These are phyloP conservation scores for Venturiaceae sp. DNA, from an alignment of 2,329 filamentous ascomycete species.

Conservation along the genomic window DNA sequence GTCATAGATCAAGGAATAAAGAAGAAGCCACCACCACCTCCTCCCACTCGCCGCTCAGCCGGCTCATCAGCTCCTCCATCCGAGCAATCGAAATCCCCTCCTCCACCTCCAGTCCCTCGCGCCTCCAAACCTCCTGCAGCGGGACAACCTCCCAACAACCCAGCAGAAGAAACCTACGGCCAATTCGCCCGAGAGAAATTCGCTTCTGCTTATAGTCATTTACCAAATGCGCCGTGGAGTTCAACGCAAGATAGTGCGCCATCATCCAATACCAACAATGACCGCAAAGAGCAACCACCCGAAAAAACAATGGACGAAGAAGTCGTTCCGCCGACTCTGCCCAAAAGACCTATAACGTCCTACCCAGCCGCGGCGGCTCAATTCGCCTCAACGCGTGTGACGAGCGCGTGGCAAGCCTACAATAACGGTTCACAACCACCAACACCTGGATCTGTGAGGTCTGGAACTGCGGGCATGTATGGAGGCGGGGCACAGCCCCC, in stretches of 20 bases:
- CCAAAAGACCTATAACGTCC: slow-evolving; percentile 24
- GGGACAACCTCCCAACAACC: slow-evolving; percentile 21
- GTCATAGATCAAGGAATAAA: slow-evolving; percentile 3
- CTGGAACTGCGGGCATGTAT: not conserved
- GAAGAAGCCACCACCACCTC: slow-evolving; percentile 15
- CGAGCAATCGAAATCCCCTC: slow-evolving; percentile 11
- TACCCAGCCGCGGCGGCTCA: slow-evolving; percentile 26
- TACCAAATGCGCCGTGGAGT: slow-evolving; percentile 21
- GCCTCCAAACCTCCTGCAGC: slow-evolving; percentile 13
- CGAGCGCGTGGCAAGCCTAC: slow-evolving; percentile 12
- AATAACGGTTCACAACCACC: slow-evolving; percentile 17
- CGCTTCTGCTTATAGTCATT: slow-evolving; percentile 27
- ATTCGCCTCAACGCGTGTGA: slow-evolving; percentile 27
- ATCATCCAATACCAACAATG: not conserved
- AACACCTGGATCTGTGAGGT: not conserved
- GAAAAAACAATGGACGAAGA: slow-evolving; percentile 4
- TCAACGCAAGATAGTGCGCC: not conserved
- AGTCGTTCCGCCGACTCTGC: slow-evolving; percentile 22
- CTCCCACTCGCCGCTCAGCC: slow-evolving; percentile 17
- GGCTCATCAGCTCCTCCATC: slow-evolving; percentile 10
- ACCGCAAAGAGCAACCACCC: not conserved
- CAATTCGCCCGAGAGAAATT: slow-evolving; percentile 28
- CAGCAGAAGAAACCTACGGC: slow-evolving; percentile 26
- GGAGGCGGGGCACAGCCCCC: slow-evolving; percentile 9
- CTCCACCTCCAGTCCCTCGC: slow-evolving; percentile 21